A percentile compares a stretch with the other conserved stretches of the same genome.
Evolutionary conservation across 179 eudicot genomes (phyloP).

Genomic region (Patellifolia procumbens): DNA sequence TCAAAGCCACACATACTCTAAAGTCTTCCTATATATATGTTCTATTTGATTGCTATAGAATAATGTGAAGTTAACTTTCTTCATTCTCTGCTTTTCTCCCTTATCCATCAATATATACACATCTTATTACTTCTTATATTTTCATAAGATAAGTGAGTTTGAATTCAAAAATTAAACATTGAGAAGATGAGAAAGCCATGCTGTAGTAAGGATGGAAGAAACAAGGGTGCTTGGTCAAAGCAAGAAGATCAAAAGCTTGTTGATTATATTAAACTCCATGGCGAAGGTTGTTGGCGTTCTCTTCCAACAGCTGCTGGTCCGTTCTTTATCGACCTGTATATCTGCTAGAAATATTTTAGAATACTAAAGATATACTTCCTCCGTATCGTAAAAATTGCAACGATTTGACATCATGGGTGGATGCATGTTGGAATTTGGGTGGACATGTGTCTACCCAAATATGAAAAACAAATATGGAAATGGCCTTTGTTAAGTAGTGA

Average conservation of each 20-base stretch:
- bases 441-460: no score
- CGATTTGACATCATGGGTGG: no score
- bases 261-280: slow-evolving; percentile 28
- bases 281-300: slow-evolving; percentile 36
- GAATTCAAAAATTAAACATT: neutral
- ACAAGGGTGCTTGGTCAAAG: slow-evolving; percentile 39
- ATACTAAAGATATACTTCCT: no score
- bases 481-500: no score
- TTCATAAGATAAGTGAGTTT: neutral
- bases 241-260: slow-evolving; percentile 38
- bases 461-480: no score
- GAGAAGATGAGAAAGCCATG: slow-evolving; percentile 32
- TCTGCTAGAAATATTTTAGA: no score
- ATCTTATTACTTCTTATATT: neutral
- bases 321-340: neutral
- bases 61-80: neutral
- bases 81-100: neutral
- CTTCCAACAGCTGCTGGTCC: slow-evolving; percentile 36
- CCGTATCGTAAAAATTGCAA: no score
- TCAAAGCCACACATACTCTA: neutral
- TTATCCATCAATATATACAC: neutral
- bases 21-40: neutral
- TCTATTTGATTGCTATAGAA: neutral
- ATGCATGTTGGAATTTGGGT: no score
- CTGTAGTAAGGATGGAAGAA: slow-evolving; percentile 24